Evolutionary conservation across 2,329 filamentous ascomycete species (phyloP), one percentile per base, ranked within the genome.

Genomic region (Xylariales sp.): DNA sequence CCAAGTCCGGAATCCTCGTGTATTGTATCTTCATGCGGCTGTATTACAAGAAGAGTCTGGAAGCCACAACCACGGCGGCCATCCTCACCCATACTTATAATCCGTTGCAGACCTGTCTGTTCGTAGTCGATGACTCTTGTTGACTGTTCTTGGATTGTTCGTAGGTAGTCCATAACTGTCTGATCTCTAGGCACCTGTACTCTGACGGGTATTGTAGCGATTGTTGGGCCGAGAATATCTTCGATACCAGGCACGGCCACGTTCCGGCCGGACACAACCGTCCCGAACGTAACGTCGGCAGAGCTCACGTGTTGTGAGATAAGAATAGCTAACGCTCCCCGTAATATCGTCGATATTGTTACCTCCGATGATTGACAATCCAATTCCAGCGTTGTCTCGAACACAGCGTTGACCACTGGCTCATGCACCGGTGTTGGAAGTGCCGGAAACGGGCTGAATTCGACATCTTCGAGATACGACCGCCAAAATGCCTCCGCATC

Each of bases 81-180:
- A 14, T 41, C 31, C 9, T 12, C 24, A 15, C 25, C 19, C 11
- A 44, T 7, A 8, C 18, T 25, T n/a, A 24, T 11, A 16, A 44
- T 44, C 6, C 34, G 24, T 18, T 40, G 38, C 6, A 44, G 31
- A 5, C 42, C 42, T 14, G 24, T 22, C 16, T 44, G 42, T 15
- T 33, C 42, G 20, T 29, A 41, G 10, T 37, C 31, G 8, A 41
- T 3, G 38, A 6, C 1, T 45, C 45, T n/a, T 46, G 35, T 29
- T 66, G 59, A 10, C 67, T 66, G 2, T 6, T 37, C 18, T 19
- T 46, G 35, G 24, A 54, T 45, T 5, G 38, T 22, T 3, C 28
- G 35, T 7, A 35, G 20, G 28, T 54, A 54, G 7, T n/a, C 27
- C n/a, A 31, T 35, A 2, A 35, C 33, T 27, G 24, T 27, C n/a